Evolutionary conservation across 768 basidiomycete genomes (phyloP).

Genomic region (Daedalea quercina): DNA sequence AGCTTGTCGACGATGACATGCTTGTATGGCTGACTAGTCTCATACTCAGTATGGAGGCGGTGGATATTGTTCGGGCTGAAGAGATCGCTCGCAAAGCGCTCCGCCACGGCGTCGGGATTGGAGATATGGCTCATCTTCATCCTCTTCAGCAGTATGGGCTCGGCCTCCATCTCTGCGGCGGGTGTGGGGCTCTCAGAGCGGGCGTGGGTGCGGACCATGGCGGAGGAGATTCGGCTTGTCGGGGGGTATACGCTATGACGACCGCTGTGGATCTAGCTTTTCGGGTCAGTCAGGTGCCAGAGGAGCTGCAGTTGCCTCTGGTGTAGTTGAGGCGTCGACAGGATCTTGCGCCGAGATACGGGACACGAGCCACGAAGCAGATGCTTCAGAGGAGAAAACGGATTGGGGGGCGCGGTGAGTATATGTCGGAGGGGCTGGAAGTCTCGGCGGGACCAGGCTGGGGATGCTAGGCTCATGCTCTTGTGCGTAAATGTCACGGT

Average conservation of each 20-base stretch:
- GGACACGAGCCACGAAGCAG: background rate
- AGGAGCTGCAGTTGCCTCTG: background rate
- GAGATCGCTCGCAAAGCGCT: conserved; percentile 44
- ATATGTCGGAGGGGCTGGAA: conserved; percentile 9
- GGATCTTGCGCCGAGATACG: background rate
- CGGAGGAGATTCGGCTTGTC: background rate
- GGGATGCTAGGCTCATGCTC: conserved; percentile 9
- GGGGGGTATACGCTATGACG: too few species aligned
- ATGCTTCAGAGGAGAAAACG: background rate
- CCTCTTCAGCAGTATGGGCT: conserved; percentile 31
- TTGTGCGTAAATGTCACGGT: background rate
- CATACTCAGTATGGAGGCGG: conserved; percentile 50
- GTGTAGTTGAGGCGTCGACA: background rate
- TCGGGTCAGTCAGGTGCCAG: background rate
- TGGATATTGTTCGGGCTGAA: conserved; percentile 53
- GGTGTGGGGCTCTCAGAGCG: conserved; percentile 37
- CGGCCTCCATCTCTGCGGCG: conserved; percentile 19
- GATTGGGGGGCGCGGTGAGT: conserved; percentile 2
- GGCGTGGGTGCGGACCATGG: conserved; percentile 41
- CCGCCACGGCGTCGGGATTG: conserved; percentile 14
- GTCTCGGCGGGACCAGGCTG: conserved; percentile 18
- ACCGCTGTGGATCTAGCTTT: too few species aligned
- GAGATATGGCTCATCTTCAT: conserved; percentile 31
- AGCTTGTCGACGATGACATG: conserved; percentile 76
- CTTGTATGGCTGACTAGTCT: conserved; percentile 64